phyloP scores from a whole-genome alignment of 1,284 basidiomycete species.

The Vanrija sp. region DNA sequence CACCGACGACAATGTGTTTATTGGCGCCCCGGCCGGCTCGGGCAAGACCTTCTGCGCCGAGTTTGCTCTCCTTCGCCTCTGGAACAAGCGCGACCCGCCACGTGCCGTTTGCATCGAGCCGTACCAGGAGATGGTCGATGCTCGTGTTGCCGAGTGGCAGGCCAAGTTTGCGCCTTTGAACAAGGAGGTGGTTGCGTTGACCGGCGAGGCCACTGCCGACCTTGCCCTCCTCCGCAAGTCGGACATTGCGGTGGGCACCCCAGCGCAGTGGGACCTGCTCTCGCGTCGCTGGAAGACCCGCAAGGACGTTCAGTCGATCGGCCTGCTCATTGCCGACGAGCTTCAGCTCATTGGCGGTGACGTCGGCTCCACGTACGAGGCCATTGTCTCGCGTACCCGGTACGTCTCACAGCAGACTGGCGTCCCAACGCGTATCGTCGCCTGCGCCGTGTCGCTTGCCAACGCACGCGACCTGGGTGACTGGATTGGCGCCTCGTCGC shows the following conservation, averaged over 20 bases:
- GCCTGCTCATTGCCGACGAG: constrained; percentile 91
- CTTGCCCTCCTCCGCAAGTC: constrained; percentile 85
- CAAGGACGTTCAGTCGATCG: constrained; percentile 92
- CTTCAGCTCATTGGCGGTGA: constrained; percentile 89
- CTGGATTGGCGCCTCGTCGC: constrained; percentile 92
- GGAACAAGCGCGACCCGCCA: constrained; percentile 76
- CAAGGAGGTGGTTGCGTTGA: constrained; percentile 88
- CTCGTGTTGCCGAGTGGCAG: constrained; percentile 83
- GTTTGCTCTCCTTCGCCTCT: constrained; percentile 85
- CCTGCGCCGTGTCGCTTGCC: constrained; percentile 89
- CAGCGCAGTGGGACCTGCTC: constrained; percentile 91
- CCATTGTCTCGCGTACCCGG: constrained; percentile 87
- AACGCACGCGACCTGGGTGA: constrained; percentile 95
- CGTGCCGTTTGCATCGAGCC: constrained; percentile 97
- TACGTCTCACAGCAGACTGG: constrained; percentile 96
- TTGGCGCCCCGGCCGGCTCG: constrained; percentile 92
- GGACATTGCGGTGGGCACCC: constrained; percentile 87
- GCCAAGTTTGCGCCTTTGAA: constrained; percentile 76
- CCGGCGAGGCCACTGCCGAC: constrained; percentile 92
- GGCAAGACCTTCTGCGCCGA: constrained; percentile 98
- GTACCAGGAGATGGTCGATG: constrained; percentile 93
- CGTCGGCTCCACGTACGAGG: constrained; percentile 92
- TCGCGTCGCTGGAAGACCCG: constrained; percentile 89
- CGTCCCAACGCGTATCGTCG: constrained; percentile 84
- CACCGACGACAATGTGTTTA: constrained; percentile 91